Conservation (phyloP, 441 rosid genomes). For the Populus hybrid region DNA sequence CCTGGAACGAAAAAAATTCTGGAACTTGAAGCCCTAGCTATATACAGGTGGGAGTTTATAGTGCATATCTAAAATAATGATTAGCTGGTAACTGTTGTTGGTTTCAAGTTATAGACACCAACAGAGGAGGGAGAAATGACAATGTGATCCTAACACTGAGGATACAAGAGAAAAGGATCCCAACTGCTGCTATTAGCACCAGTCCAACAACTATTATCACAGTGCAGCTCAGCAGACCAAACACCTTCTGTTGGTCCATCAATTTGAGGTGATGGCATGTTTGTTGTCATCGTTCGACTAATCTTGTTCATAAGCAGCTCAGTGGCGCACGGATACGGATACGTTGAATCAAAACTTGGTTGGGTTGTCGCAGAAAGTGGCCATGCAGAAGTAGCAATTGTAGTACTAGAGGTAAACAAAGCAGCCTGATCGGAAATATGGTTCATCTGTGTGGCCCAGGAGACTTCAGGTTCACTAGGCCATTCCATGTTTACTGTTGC, state of each 20-base stretch:
- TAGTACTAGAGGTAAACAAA: conserved; percentile 15
- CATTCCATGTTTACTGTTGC: conserved; percentile 21
- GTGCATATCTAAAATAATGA: conserved; percentile 21
- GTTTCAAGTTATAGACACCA: not conserved
- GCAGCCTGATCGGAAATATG: conserved; percentile 18
- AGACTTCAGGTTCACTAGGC: conserved; percentile 27
- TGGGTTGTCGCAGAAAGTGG: conserved; percentile 16
- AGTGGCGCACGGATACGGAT: conserved; percentile 20
- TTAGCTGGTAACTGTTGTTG: conserved; percentile 13
- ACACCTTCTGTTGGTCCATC: conserved; percentile 27
- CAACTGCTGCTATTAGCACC: conserved; percentile 16
- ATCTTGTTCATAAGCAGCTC: conserved; percentile 16
- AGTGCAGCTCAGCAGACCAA: conserved; percentile 35
- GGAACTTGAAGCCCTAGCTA: not conserved
- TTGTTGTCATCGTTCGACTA: conserved; percentile 2
- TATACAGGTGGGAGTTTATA: not conserved
- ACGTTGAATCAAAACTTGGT: conserved; percentile 18
- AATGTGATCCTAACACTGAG: conserved; percentile 28
- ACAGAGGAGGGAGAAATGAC: too few species aligned
- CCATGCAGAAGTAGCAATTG: conserved; percentile 28
- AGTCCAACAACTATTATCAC: conserved; percentile 27
- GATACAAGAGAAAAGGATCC: conserved; percentile 42
- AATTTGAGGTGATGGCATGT: conserved; percentile 24
- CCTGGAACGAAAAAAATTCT: not conserved
- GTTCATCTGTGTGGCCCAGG: conserved; percentile 35